Evolutionary conservation across 2,329 filamentous ascomycete species (phyloP).

Genomic region (Cytospora leucostoma): DNA sequence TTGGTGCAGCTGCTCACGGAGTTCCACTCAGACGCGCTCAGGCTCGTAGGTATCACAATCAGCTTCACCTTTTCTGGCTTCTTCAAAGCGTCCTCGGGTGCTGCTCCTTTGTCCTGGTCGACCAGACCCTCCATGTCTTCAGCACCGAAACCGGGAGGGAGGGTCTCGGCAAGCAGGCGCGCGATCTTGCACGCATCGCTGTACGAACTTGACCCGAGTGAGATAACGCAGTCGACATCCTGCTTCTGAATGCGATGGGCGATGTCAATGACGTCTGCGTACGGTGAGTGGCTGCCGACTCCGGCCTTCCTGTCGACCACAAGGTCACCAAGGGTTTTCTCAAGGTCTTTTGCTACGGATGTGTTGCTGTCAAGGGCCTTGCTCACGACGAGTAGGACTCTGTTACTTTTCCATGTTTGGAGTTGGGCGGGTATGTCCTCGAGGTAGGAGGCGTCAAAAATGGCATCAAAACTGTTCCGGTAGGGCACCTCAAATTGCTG

Average conservation of each 20-base stretch:
- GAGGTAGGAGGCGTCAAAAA: background rate
- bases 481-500: background rate
- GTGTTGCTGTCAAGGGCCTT: slow-evolving; percentile 3
- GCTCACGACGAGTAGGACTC: background rate
- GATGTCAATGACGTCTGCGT: slow-evolving; percentile 1
- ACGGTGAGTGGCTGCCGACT: background rate
- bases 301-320: slow-evolving; percentile 3
- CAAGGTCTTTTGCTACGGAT: background rate
- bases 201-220: background rate
- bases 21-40: slow-evolving; percentile 1
- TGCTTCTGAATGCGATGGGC: background rate
- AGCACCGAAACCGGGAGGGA: background rate
- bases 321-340: background rate
- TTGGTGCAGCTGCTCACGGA: background rate
- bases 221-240: background rate
- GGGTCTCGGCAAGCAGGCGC: background rate
- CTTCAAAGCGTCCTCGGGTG: background rate
- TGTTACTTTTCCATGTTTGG: background rate
- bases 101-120: background rate
- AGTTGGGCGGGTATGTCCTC: background rate
- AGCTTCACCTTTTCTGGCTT: background rate
- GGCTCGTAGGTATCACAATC: background rate
- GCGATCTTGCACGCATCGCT: background rate
- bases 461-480: background rate
- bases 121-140: background rate